Evolutionary conservation across 2,329 filamentous ascomycete species (phyloP).

Genomic region (Talaromyces albobiverticillius): DNA sequence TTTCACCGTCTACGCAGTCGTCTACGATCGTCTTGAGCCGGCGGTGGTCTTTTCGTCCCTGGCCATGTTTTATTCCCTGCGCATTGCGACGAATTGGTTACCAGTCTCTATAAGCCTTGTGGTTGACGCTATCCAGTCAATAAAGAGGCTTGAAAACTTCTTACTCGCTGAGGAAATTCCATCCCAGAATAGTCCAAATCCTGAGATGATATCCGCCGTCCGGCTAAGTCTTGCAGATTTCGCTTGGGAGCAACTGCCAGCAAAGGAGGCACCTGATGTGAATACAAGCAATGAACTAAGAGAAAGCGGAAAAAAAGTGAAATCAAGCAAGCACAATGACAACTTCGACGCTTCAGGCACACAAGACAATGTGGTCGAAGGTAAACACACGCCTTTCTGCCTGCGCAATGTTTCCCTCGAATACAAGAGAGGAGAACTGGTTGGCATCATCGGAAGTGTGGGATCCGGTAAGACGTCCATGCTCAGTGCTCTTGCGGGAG

Average conservation of each 20-base stretch:
- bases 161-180: slow-evolving; percentile 4
- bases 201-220: no score
- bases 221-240: no score
- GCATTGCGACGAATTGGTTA: background rate
- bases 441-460: slow-evolving; percentile 1
- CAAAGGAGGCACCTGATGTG: no score
- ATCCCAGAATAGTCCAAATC: no score
- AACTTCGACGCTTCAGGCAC: no score
- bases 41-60: slow-evolving; percentile 4
- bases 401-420: background rate
- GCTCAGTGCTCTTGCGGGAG: slow-evolving; percentile 2
- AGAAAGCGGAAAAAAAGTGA: no score
- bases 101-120: background rate
- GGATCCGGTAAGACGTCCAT: slow-evolving; percentile 8
- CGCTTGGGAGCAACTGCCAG: no score
- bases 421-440: background rate
- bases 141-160: slow-evolving; percentile 4
- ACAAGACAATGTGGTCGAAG: no score
- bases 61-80: background rate
- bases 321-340: no score
- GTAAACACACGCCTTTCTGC: background rate
- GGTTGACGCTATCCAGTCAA: background rate
- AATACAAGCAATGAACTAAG: no score
- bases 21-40: background rate
- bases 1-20: background rate